Base-by-base conservation (phyloP, 2,329 filamentous ascomycete genomes). In the Neobulgaria alba region DNA sequence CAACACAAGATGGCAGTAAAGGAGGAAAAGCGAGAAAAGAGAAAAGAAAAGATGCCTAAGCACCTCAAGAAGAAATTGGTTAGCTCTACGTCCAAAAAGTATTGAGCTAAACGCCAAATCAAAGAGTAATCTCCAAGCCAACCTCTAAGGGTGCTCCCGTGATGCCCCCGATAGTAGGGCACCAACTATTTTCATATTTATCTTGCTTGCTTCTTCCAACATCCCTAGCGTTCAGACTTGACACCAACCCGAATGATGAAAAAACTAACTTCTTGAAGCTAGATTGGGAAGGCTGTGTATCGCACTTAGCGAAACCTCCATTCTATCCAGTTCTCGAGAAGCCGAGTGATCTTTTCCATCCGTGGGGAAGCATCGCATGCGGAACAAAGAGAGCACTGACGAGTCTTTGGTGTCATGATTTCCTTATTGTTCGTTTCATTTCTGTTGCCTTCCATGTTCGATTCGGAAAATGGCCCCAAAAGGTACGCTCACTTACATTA, bases 41-140 rank as follows among this genome's bases (percentile, higher is more conserved):
- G 92, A 45, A 86, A 90, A 63, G 84, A 85, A 3, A 98, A 98
- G 71, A 94, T 98, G 66, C 90, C 92, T 0, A 98, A 98, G 67
- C 79, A 93, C 60, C 51, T 95, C 23, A 98, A 98, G 74, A 96
- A 95, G 71, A 85, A 83, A 60, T 64, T 94, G 43, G 76, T 94
- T 18, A 73, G 72, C 41, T 68, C 69, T 48, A 56, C 57, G 8
- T 52, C 56, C 29, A 55, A 54, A 45, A 60, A 57, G 51, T 54
- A 59, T 38, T 56, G 47, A 53, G 21, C 15, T 47, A 21, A 12
- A 37, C 23, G 15, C 29, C 15, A 34, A 50, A 48, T 45, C 23
- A 42, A 37, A 42, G 29, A 8, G 43, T 26, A 17, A 7, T 5
- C 4, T 5, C 21, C 7, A 4, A 29, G 10, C 9, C 17, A 8